Conservation (phyloP, 345 rosid species). For the Corchorus capsularis region DNA sequence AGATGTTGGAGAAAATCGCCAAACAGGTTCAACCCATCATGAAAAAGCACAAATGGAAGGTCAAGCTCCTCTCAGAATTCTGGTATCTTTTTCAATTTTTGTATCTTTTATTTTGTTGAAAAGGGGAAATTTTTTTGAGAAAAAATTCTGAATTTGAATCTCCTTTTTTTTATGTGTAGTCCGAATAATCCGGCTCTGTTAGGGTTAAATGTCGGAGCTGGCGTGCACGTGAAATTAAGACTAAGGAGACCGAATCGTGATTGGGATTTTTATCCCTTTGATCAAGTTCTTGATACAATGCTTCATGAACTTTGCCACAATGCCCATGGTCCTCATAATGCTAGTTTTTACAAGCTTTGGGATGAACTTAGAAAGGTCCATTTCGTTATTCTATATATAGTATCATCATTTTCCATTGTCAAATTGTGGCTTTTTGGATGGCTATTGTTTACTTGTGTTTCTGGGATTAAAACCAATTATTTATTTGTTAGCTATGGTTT, state of each 20-base stretch:
- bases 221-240: slow-evolving; percentile 74
- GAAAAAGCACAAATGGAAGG: slow-evolving; percentile 47
- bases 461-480: not conserved
- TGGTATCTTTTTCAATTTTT: slow-evolving; percentile 17
- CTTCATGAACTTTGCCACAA: slow-evolving; percentile 96
- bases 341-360: slow-evolving; percentile 89
- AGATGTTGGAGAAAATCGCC: slow-evolving; percentile 32
- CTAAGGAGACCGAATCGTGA: slow-evolving; percentile 73
- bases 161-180: slow-evolving; percentile 36
- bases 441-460: slow-evolving; percentile 8
- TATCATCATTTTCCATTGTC: not conserved
- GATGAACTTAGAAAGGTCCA: slow-evolving; percentile 82
- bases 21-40: slow-evolving; percentile 41
- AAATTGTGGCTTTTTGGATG: not conserved
- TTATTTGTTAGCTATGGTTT: not conserved
- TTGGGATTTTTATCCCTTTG: slow-evolving; percentile 60
- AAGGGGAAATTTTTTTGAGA: slow-evolving; percentile 18
- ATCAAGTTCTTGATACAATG: slow-evolving; percentile 87
- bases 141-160: slow-evolving; percentile 46
- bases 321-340: slow-evolving; percentile 81
- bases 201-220: slow-evolving; percentile 77
- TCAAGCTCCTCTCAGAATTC: slow-evolving; percentile 53
- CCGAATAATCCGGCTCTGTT: slow-evolving; percentile 68
- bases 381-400: not conserved
- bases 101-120: slow-evolving; percentile 11